Evolutionary conservation across 1,284 basidiomycete genomes (phyloP).

Genomic region (Pseudozyma thailandica): DNA sequence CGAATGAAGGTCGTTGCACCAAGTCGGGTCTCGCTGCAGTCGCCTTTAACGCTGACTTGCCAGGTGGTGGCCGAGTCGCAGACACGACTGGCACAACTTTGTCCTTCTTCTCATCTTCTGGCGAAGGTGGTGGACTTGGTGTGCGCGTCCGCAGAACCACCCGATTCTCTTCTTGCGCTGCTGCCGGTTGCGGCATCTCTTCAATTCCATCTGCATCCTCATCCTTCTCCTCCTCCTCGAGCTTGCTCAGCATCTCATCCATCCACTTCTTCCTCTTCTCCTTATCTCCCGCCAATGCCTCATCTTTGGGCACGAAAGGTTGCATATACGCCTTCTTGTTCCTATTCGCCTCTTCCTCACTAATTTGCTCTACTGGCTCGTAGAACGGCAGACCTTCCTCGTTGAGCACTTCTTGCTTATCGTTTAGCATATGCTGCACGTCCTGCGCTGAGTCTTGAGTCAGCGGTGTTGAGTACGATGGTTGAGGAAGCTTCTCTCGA

Average conservation of each 20-base stretch:
- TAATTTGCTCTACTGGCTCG: conserved; percentile 57
- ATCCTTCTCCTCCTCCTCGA: conserved; percentile 56
- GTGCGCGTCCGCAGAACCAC: conserved; percentile 42
- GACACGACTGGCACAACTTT: conserved; percentile 39
- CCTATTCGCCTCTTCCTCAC: conserved; percentile 27
- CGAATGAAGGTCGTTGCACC: conserved; percentile 38
- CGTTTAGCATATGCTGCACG: conserved; percentile 30
- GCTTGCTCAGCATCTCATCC: conserved; percentile 49
- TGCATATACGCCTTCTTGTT: conserved; percentile 43
- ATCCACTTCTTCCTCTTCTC: conserved; percentile 54
- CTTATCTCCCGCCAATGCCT: conserved; percentile 13
- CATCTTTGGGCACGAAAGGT: conserved; percentile 30
- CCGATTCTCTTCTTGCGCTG: conserved; percentile 33
- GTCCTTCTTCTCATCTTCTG: conserved; percentile 11
- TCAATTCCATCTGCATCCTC: conserved; percentile 20
- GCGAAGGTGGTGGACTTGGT: conserved; percentile 40
- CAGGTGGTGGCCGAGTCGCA: conserved; percentile 38
- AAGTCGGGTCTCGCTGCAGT: conserved; percentile 21
- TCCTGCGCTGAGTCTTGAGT: no score
- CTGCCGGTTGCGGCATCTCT: background rate
- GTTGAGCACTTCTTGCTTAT: conserved; percentile 57
- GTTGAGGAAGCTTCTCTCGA: conserved; percentile 5
- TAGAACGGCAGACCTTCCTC: conserved; percentile 67
- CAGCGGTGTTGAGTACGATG: no score
- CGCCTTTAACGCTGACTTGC: conserved; percentile 44